Conservation (phyloP, 257 asterid species). For the Solanum arcanum region DNA sequence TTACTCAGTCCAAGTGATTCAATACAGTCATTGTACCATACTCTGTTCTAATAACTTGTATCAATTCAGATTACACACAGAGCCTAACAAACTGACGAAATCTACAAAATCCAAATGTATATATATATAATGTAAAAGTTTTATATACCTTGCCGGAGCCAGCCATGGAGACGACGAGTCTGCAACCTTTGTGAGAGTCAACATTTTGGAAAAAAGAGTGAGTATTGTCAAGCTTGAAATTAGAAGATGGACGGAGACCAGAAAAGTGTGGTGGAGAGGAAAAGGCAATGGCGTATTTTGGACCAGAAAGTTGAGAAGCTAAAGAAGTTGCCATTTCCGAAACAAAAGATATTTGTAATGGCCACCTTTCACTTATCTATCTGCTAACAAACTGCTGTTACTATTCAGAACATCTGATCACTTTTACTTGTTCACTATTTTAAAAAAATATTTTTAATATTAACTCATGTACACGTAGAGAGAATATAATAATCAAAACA, state of each 20-base stretch:
- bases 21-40: background rate
- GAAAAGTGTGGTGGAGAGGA: constrained; percentile 28
- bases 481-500: background rate
- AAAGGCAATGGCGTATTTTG: background rate
- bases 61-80: background rate
- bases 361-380: background rate
- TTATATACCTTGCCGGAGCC: constrained; percentile 71
- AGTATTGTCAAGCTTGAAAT: constrained; percentile 21
- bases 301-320: constrained; percentile 13
- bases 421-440: no score
- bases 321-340: constrained; percentile 28
- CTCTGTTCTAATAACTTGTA: background rate
- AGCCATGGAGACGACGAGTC: constrained; percentile 76
- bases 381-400: background rate
- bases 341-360: constrained; percentile 4
- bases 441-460: no score
- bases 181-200: constrained; percentile 43
- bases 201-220: constrained; percentile 40
- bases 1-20: background rate
- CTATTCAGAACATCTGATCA: background rate
- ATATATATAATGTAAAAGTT: background rate
- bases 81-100: background rate
- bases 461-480: background rate
- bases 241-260: constrained; percentile 53
- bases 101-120: background rate